Evolutionary conservation across 331 rosid genomes (phyloP).

Genomic region (Dryas integrifolia): DNA sequence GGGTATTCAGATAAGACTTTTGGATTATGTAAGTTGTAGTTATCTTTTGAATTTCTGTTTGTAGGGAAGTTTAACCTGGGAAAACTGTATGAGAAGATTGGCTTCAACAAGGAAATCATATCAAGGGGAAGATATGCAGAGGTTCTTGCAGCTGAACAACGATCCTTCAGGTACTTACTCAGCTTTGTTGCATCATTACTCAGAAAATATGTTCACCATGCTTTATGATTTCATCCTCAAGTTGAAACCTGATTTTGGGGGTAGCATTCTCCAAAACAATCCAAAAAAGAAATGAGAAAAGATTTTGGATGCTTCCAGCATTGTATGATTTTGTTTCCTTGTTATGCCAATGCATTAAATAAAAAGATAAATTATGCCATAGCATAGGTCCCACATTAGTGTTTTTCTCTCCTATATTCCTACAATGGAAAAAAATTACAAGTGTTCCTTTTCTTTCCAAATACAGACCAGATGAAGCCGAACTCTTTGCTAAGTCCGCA

Average conservation of each 20-base stretch:
- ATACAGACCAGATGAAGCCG: slow-evolving; percentile 87
- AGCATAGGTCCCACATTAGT: no score
- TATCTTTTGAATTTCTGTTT: slow-evolving; percentile 19
- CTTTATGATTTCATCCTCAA: no score
- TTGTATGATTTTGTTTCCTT: no score
- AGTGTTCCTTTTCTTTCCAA: not conserved
- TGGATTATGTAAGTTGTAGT: not conserved
- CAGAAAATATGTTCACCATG: no score
- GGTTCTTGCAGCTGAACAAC: slow-evolving; percentile 79
- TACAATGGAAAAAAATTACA: not conserved
- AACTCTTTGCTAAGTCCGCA: slow-evolving; percentile 79
- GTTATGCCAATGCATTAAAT: no score
- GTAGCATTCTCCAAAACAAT: no score
- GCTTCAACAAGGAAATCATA: slow-evolving; percentile 83
- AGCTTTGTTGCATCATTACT: no score
- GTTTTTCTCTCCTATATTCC: not conserved
- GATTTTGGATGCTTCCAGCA: no score
- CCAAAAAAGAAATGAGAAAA: no score
- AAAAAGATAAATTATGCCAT: no score
- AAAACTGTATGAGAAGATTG: slow-evolving; percentile 90
- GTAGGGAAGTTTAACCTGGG: slow-evolving; percentile 83
- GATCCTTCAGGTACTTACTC: slow-evolving; percentile 79
- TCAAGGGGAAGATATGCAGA: slow-evolving; percentile 97
- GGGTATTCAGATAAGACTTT: not conserved
- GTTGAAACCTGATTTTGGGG: no score